Conservation (phyloP, 805 yeast species). For the Metschnikowia lachancei region DNA sequence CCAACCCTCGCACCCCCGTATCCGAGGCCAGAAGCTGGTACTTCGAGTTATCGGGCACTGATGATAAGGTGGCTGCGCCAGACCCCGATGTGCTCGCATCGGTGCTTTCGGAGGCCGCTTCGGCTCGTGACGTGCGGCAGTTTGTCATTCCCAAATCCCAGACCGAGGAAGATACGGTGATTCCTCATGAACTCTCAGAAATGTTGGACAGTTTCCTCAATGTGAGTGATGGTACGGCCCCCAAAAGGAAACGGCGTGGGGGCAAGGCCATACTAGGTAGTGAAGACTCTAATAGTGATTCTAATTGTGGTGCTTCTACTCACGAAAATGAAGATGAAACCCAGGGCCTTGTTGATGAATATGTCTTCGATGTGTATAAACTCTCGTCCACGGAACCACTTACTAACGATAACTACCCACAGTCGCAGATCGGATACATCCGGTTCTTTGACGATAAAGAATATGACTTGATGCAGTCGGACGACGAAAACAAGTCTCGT, state of each 20-base stretch:
- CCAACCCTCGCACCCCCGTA: conserved; percentile 23
- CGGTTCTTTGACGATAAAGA: conserved; percentile 56
- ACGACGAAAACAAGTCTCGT: conserved; percentile 36
- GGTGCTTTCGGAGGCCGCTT: conserved; percentile 26
- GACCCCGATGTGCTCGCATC: conserved; percentile 25
- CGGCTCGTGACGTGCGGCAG: conserved; percentile 22
- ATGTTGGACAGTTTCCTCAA: conserved; percentile 66
- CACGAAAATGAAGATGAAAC: background rate
- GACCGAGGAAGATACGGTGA: conserved; percentile 32
- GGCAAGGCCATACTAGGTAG: background rate
- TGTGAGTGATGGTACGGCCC: conserved; percentile 19
- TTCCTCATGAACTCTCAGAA: conserved; percentile 65
- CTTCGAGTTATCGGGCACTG: conserved; percentile 38
- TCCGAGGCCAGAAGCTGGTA: conserved; percentile 22
- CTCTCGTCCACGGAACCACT: conserved; percentile 30
- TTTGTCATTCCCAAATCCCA: conserved; percentile 37
- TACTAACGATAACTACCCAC: conserved; percentile 48
- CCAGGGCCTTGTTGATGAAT: conserved; percentile 41
- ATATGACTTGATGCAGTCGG: conserved; percentile 35
- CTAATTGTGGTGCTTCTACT: background rate
- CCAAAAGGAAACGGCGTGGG: conserved; percentile 15
- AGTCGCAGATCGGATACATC: conserved; percentile 52
- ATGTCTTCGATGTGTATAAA: conserved; percentile 85
- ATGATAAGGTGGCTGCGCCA: conserved; percentile 20
- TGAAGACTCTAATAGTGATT: too few relatives aligned